Base-by-base conservation (phyloP, 352 stramenopile genomes). In the Peronospora belbahrii region DNA sequence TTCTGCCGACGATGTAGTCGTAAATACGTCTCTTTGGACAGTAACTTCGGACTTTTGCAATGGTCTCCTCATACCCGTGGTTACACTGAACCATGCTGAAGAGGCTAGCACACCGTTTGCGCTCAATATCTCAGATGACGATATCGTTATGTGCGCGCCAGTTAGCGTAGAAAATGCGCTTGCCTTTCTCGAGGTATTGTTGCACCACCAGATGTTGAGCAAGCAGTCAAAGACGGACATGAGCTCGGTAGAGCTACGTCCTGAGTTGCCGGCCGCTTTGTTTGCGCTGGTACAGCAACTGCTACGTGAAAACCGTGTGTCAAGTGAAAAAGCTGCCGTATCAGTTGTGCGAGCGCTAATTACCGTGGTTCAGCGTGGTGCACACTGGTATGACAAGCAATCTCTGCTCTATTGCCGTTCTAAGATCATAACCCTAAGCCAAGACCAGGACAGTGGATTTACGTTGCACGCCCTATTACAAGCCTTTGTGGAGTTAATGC, bases 371-470 rank as follows among this genome's bases (percentile, higher is more conserved):
- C 70, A 83, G 32, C 64, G 57, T 2, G 79, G 80, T 13, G 64
- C 72, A n/a, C 39, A 44, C 13, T 94, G 83, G 83, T 68, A 72
- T 36, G 73, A 87, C 56, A 85, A 82, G 33, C 52, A 70, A 19
- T 78, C 78, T 1, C 46, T 91, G 33, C 57, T 94, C 1, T 94
- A 84, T 33, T 91, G 80, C 42, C 78, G 83, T 14, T 92, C 80
- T 2, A 91, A 88, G 60, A 89, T 94, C 32, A 90, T 89, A 64
- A 62, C 62, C 18, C 56, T 94, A 1, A 78, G 80, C 40, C 80
- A 90, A 65, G 80, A 94, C 8, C 76, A 91, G 42, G 79, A 93
- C 30, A 68, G 70, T 8, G 74, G 76, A 9, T 60, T 91, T 13
- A 91, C 86, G 69, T 42, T 86, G 6, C 84, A 78, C 23, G 61